Conservation (phyloP, 208 protist genomes). For the Leishmania braziliensis region DNA sequence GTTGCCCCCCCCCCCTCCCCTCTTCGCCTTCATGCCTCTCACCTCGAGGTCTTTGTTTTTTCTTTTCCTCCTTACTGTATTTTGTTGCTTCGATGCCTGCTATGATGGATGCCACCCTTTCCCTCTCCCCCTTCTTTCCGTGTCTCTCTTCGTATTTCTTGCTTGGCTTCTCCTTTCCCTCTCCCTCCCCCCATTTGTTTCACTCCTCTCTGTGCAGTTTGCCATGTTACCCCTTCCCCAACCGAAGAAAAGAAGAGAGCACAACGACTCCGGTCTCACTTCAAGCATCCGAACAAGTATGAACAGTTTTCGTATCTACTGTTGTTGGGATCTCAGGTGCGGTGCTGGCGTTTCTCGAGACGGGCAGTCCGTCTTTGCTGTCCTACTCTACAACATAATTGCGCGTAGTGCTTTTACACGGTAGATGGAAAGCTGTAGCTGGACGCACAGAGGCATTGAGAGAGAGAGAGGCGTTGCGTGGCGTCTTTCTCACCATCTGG, state of each 20-base stretch:
- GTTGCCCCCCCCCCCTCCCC: not conserved
- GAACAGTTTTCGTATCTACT: not conserved
- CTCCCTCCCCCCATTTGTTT: not conserved
- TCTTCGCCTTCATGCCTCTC: not conserved
- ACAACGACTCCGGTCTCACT: not conserved
- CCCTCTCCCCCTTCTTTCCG: not conserved
- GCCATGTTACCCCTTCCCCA: not conserved
- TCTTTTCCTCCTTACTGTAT: not conserved
- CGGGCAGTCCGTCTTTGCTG: not conserved
- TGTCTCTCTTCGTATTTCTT: not conserved
- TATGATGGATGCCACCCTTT: not conserved
- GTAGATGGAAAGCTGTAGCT: not conserved
- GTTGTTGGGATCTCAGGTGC: not conserved
- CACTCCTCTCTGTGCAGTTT: not conserved
- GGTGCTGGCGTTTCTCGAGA: not conserved
- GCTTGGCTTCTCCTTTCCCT: no score
- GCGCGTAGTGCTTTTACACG: not conserved
- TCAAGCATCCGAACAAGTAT: not conserved
- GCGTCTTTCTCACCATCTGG: not conserved
- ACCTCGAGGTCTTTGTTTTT: constrained; percentile 3
- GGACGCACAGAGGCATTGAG: not conserved
- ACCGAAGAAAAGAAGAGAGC: not conserved
- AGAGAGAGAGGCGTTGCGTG: not conserved
- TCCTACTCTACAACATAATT: not conserved
- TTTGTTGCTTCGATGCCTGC: not conserved